Evolutionary conservation across 2,329 filamentous ascomycete genomes (phyloP).

Genomic region (Penicillium brasilianum): DNA sequence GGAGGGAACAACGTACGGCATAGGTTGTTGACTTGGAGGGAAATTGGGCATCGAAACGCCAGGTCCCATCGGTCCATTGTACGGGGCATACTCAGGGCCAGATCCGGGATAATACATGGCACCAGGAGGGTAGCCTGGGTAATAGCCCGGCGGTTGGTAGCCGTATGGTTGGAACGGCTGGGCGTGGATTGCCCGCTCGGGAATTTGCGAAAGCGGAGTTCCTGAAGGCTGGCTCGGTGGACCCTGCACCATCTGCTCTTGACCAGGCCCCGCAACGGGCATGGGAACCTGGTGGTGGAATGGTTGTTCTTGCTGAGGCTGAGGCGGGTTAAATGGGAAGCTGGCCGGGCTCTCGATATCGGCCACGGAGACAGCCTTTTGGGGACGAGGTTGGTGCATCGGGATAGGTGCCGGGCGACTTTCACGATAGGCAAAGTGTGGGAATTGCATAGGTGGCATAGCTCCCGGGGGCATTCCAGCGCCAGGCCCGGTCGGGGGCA

Average conservation of each 20-base stretch:
- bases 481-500: constrained; percentile 30
- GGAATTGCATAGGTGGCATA: constrained; percentile 55
- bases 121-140: constrained; percentile 63
- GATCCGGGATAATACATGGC: constrained; percentile 71
- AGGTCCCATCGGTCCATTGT: constrained; percentile 53
- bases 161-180: constrained; percentile 82
- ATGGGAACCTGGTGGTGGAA: constrained; percentile 94
- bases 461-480: constrained; percentile 26
- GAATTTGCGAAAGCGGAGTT: constrained; percentile 88
- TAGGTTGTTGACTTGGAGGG: constrained; percentile 57
- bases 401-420: constrained; percentile 66
- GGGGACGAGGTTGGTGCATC: constrained; percentile 93
- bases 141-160: constrained; percentile 65
- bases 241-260: constrained; percentile 61
- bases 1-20: constrained; percentile 40
- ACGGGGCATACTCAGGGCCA: constrained; percentile 47
- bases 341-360: constrained; percentile 84
- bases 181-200: constrained; percentile 88
- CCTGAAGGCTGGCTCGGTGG: constrained; percentile 73
- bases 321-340: constrained; percentile 63
- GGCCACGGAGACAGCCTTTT: constrained; percentile 90
- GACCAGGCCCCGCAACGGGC: constrained; percentile 66
- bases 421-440: constrained; percentile 63
- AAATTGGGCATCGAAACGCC: constrained; percentile 61
- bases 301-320: constrained; percentile 75